Base-by-base conservation (phyloP, 75 land plant species). In the Pinus albicaulis region DNA sequence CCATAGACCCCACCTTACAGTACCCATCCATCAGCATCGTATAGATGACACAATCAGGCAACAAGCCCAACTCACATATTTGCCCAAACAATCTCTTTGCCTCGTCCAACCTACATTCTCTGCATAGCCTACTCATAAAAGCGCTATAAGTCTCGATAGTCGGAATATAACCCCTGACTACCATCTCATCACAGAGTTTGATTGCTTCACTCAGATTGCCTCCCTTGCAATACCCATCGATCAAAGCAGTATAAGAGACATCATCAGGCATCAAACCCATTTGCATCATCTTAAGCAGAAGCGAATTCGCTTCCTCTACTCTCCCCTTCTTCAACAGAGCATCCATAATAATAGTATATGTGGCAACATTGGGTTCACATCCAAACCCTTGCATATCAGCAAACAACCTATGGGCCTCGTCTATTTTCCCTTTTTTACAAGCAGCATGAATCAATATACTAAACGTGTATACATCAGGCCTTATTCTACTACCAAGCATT, bases 71-170 rank as follows among this genome's bases (percentile, higher is more conserved):
- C 79, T 82, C 81, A 77, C 87, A 76, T 3, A 79, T 61, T 71
- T 87, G 84, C 55, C 81, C 91, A 60, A 90, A 92, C 74, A 96
- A 82, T 6, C 81, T 72, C 76, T 92, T 86, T 3, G 99, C 99
- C 77, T 92, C 90, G n/a, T 87, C 76, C 62, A 77, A 75, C 0
- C 81, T 70, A 61, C 86, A 83, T 24, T 79, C 75, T 57, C 72
- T 78, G 57, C 89, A 89, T 52, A 83, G 76, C 1, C 88, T 85
- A 44, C 84, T 84, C 15, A 95, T 77, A 60, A 95, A 83, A 23
- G 85, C 85, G 85, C 91, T 88, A 55, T 83, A 91, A 4, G 89
- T 86, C 34, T 25, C 76, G 7, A 76, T 59, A 79, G 82, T 88
- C 16, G 85, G 77, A 24, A 63, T 56, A 59, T 75, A 72, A 38